Conservation (phyloP, 176 grass and related monocot genomes). For the Aegilops sharonensis region DNA sequence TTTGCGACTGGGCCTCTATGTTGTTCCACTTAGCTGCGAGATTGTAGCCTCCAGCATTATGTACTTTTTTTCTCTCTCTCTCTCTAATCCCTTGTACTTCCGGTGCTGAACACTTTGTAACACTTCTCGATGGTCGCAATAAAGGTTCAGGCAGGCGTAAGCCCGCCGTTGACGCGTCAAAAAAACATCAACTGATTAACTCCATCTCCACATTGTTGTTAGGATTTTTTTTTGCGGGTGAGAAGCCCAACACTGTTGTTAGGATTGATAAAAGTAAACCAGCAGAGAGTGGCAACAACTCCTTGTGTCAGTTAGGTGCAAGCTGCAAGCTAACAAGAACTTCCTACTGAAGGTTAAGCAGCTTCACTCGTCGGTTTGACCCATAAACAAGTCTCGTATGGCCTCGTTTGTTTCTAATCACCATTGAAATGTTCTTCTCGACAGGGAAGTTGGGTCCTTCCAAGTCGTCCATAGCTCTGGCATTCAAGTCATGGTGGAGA, state of each 20-base stretch:
- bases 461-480: constrained; percentile 69
- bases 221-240: too few relatives aligned
- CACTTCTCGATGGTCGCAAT: too few relatives aligned
- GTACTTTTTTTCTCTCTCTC: too few relatives aligned
- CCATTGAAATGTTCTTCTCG: background rate
- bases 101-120: too few relatives aligned
- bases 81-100: too few relatives aligned
- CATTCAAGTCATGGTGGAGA: constrained; percentile 98
- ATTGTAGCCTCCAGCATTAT: too few relatives aligned
- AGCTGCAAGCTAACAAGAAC: constrained; percentile 98
- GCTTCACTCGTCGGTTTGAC: background rate
- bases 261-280: constrained; percentile 68
- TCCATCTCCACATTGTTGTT: too few relatives aligned
- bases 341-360: constrained; percentile 79
- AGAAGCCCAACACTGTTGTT: background rate
- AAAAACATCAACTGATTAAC: too few relatives aligned
- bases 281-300: constrained; percentile 32
- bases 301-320: constrained; percentile 81
- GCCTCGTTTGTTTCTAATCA: background rate
- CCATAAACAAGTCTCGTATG: background rate
- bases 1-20: too few relatives aligned
- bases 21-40: too few relatives aligned
- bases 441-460: constrained; percentile 78
- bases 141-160: too few relatives aligned
- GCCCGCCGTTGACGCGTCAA: too few relatives aligned